Base-by-base conservation (phyloP, 768 basidiomycete species). In the Kwoniella newhampshirensis region DNA sequence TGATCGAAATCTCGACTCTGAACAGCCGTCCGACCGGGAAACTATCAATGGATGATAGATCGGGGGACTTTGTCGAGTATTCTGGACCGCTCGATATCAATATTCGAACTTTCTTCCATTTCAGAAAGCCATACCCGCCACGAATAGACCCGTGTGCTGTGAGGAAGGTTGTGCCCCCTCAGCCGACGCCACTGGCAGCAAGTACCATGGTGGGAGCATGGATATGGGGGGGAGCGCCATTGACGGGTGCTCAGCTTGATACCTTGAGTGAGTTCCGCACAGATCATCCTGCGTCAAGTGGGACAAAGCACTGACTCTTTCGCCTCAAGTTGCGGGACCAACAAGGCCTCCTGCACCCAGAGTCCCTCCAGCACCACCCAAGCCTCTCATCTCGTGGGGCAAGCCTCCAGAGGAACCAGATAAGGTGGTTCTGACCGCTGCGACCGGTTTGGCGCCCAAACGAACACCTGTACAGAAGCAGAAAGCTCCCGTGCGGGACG, bases 171-270 rank as follows among this genome's bases (percentile, higher is more conserved):
- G 47, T 77, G 4, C 73, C 73, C 13, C 42, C 71, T 20, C 75
- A 75, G 27, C 77, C 77, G n/a, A 52, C 64, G 12, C 74, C 77
- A 2, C 35, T 74, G 21, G 57, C 56, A 8, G 68, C 71, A 11
- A 62, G 57, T 18, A 61, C 56, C n/a, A 57, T 68, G 2, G 62
- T 73, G 2, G 69, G 67, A 11, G 63, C 66, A 1, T 78, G 77
- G 77, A 67, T 78, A n/a, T 77, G 75, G 77, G 77, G 75, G 26
- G 75, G 72, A 20, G 75, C 71, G 21, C 73, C 75, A 3, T 54
- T 78, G 55, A 77, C 73, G 1, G 77, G 77, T 2, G 66, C 67
- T n/a, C 74, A 76, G 41, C 61, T 77, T 4, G 77, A 78, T 54
- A 50, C 69, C 17, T 51, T 77, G 5, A 59, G 75, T 75, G 25